Evolutionary conservation across 257 asterid genomes (phyloP).

Genomic region (Parsonsia alboflavescens): DNA sequence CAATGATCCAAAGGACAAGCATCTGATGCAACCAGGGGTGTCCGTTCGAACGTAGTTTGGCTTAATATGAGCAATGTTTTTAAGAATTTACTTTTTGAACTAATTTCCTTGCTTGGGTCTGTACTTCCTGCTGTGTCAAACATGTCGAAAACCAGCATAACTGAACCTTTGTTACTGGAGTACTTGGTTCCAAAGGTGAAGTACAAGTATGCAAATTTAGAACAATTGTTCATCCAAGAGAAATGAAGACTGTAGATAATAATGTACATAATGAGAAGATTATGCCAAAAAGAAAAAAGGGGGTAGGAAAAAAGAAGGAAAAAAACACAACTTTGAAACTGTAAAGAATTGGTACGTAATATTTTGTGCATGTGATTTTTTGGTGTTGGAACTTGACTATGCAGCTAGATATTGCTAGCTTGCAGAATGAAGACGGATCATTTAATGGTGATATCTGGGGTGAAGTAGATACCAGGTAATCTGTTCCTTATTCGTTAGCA

Average conservation of each 20-base stretch:
- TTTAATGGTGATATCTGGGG: slow-evolving; percentile 96
- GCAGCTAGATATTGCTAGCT: slow-evolving; percentile 64
- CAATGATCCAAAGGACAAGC: not conserved
- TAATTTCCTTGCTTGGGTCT: not conserved
- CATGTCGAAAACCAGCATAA: not conserved
- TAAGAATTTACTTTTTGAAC: not conserved
- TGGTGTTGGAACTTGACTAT: slow-evolving; percentile 41
- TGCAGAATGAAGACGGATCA: slow-evolving; percentile 93
- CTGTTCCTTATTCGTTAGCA: slow-evolving; percentile 9
- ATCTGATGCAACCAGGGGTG: not conserved
- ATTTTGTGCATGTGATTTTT: slow-evolving; percentile 2
- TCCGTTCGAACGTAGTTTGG: not conserved
- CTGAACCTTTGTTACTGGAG: not conserved
- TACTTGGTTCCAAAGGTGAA: not conserved
- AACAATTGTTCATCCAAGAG: not conserved
- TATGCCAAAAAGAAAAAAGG: not conserved
- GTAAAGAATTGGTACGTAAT: not conserved
- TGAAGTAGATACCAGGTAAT: slow-evolving; percentile 83
- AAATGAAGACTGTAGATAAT: not conserved
- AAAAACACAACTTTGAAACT: not conserved
- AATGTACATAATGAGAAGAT: not conserved
- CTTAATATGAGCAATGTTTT: not conserved
- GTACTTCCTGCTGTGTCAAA: not conserved
- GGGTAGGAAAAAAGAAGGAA: no score
- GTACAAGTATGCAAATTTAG: not conserved